A percentile compares a stretch with the other conserved stretches of the same genome.
These are phyloP conservation scores for Cornus controversa DNA, from an alignment of 148 eudicot species.

Conservation along the genomic window DNA sequence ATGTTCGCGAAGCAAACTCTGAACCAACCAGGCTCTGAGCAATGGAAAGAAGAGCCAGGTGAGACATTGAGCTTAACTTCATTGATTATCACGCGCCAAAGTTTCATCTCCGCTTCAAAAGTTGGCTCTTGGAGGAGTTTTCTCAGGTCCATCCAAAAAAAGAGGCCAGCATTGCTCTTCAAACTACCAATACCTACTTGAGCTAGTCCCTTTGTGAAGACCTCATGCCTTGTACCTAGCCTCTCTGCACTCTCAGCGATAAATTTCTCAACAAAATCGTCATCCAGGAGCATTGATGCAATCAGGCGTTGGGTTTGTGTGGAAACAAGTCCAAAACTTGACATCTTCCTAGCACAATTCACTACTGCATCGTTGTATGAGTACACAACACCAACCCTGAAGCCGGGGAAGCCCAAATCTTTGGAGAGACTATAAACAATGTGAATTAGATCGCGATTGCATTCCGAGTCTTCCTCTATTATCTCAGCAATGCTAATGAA, in stretches of 20 bases:
- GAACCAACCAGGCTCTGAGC: slow-evolving; percentile 53
- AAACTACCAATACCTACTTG: slow-evolving; percentile 36
- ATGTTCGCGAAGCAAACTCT: slow-evolving; percentile 55
- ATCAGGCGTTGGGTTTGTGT: slow-evolving; percentile 49
- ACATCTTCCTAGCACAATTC: slow-evolving; percentile 50
- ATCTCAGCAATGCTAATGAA: slow-evolving; percentile 53
- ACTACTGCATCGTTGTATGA: slow-evolving; percentile 46
- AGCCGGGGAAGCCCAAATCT: slow-evolving; percentile 58
- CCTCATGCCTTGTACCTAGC: slow-evolving; percentile 29
- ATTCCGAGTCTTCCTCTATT: slow-evolving; percentile 15
- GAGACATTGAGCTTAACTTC: slow-evolving; percentile 52
- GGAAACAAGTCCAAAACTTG: slow-evolving; percentile 56
- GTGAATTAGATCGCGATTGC: slow-evolving; percentile 41
- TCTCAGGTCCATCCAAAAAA: slow-evolving; percentile 46
- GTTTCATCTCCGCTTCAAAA: slow-evolving; percentile 30
- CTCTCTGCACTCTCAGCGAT: slow-evolving; percentile 25
- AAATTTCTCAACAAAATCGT: slow-evolving; percentile 27
- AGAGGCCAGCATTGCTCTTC: slow-evolving; percentile 42
- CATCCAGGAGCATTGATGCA: slow-evolving; percentile 39
- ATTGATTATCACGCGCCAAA: slow-evolving; percentile 37
- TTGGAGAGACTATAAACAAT: slow-evolving; percentile 53
- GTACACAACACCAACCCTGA: slow-evolving; percentile 46
- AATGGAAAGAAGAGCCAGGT: slow-evolving; percentile 49
- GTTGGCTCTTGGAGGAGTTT: slow-evolving; percentile 35
- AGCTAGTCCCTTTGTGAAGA: slow-evolving; percentile 29